These are phyloP conservation scores for Musa schizocarpa DNA, from an alignment of 176 grass and related monocot genomes.

Conservation along the genomic window DNA sequence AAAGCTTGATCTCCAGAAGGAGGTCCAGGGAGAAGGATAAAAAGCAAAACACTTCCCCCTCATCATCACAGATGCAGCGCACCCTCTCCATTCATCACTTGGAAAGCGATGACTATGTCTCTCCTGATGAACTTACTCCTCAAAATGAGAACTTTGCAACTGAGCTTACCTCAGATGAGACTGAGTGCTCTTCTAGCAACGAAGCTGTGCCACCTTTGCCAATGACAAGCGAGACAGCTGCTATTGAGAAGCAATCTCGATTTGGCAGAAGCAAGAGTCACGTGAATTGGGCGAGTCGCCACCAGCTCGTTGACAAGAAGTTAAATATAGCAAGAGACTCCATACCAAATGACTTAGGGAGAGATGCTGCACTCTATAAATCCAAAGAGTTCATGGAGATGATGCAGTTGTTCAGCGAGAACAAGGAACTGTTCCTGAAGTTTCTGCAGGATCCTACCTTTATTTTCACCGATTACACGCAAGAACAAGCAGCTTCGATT, in stretches of 20 bases:
- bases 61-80: constrained; percentile 28
- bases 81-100: constrained; percentile 56
- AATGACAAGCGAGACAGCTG: background rate
- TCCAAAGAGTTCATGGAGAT: constrained; percentile 62
- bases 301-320: background rate
- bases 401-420: constrained; percentile 42
- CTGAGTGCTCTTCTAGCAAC: constrained; percentile 18
- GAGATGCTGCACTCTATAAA: constrained; percentile 26
- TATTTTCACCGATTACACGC: constrained; percentile 25
- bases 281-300: constrained; percentile 8
- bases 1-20: constrained; percentile 37
- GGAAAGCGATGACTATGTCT: constrained; percentile 40
- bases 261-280: background rate
- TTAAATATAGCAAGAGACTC: constrained; percentile 16
- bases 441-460: constrained; percentile 56
- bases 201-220: background rate
- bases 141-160: constrained; percentile 18
- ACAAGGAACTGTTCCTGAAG: constrained; percentile 58
- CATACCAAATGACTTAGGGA: background rate
- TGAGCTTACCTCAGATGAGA: constrained; percentile 16
- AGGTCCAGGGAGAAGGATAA: constrained; percentile 26
- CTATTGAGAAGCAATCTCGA: background rate
- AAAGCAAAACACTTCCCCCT: constrained; percentile 23
- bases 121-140: constrained; percentile 31
- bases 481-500: constrained; percentile 35